Percentiles rank a stretch among this genome's conserved stretches.
phyloP scores from a whole-genome alignment of 805 yeast genomes.

The Ogataea pini region DNA sequence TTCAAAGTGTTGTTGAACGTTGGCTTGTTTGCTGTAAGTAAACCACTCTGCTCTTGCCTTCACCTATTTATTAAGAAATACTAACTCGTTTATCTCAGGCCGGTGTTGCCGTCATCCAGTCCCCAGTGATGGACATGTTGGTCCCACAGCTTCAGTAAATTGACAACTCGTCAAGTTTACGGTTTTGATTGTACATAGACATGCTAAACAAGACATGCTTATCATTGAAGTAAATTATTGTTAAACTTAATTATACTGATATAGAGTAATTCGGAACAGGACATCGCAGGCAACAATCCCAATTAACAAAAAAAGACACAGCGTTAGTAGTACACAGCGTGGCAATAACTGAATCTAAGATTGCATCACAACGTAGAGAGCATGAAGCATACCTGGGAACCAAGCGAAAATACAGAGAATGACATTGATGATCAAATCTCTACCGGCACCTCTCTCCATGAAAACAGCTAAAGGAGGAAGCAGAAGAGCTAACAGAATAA shows the following conservation, averaged over 20 bases:
- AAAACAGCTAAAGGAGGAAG: slow-evolving; percentile 80
- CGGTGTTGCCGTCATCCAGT: slow-evolving; percentile 75
- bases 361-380: slow-evolving; percentile 56
- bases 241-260: background rate
- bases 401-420: slow-evolving; percentile 60
- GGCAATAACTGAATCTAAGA: slow-evolving; percentile 9
- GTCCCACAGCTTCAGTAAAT: slow-evolving; percentile 59
- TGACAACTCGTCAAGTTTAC: background rate
- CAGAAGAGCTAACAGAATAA: slow-evolving; percentile 42
- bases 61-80: slow-evolving; percentile 2
- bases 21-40: slow-evolving; percentile 53
- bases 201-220: background rate
- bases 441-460: slow-evolving; percentile 64
- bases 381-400: slow-evolving; percentile 84
- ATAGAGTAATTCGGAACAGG: background rate
- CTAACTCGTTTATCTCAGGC: slow-evolving; percentile 37
- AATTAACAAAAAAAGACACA: background rate
- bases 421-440: slow-evolving; percentile 64
- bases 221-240: background rate
- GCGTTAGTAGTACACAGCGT: slow-evolving; percentile 6
- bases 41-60: too few relatives aligned
- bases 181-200: slow-evolving; percentile 6
- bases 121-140: slow-evolving; percentile 77
- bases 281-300: background rate
- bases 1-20: slow-evolving; percentile 66